Conservation (phyloP, 139 green algal species). For the Chlorella sp. region DNA sequence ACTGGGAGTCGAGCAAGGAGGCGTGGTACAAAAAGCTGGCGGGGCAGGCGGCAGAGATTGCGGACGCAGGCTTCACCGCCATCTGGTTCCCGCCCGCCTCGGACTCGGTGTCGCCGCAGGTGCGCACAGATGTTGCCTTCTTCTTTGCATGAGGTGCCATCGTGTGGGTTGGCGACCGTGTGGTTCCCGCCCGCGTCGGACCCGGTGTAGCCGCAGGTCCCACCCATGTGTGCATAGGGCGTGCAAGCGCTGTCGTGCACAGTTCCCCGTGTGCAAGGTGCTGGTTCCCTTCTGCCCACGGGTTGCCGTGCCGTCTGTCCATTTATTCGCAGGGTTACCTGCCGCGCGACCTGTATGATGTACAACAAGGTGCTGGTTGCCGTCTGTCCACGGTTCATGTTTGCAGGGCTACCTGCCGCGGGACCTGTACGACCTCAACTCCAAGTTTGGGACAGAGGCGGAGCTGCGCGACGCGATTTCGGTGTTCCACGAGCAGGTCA, state of each 20-base stretch:
- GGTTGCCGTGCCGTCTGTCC: not conserved
- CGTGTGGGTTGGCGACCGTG: slow-evolving; percentile 93
- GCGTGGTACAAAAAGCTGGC: slow-evolving; percentile 64
- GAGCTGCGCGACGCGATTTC: slow-evolving; percentile 79
- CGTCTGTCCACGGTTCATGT: not conserved
- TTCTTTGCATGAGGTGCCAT: not conserved
- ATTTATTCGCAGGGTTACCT: not conserved
- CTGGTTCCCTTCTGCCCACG: not conserved
- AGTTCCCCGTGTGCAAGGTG: too few relatives aligned
- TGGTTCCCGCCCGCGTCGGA: slow-evolving; percentile 96
- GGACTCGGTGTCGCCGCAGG: slow-evolving; percentile 86
- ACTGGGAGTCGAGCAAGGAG: slow-evolving; percentile 91
- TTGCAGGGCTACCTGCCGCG: slow-evolving; percentile 87
- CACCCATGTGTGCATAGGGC: too few relatives aligned
- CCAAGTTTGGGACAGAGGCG: slow-evolving; percentile 74
- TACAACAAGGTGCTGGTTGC: too few relatives aligned
- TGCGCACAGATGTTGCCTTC: not conserved
- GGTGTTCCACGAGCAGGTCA: slow-evolving; percentile 62
- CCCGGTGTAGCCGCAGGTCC: slow-evolving; percentile 82
- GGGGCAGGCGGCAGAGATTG: slow-evolving; percentile 61
- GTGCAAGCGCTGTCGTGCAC: too few relatives aligned
- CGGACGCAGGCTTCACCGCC: slow-evolving; percentile 85
- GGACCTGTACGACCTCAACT: slow-evolving; percentile 86
- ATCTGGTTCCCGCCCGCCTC: slow-evolving; percentile 96
- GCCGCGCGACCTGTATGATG: not conserved